Conservation (phyloP, 495 filamentous ascomycete genomes). For the Daldinia childiae region DNA sequence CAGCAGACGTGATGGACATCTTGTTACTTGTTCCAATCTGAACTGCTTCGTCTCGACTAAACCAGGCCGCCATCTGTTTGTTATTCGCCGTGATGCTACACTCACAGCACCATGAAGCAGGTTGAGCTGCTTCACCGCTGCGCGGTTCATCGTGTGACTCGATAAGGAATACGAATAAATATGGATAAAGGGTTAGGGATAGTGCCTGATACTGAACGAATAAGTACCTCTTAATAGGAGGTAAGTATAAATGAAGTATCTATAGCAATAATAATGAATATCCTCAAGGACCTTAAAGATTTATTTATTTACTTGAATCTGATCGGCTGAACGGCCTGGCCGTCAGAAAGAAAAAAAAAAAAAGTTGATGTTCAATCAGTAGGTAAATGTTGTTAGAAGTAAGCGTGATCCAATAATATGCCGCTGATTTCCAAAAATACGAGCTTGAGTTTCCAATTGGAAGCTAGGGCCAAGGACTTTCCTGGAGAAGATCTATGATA, state of each 20-base stretch:
- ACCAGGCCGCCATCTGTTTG: constrained; percentile 29
- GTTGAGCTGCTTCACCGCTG: constrained; percentile 42
- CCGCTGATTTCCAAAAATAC: constrained; percentile 37
- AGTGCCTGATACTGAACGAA: constrained; percentile 17
- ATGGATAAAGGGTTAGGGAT: neutral
- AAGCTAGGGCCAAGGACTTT: constrained; percentile 21
- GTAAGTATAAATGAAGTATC: neutral
- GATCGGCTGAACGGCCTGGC: neutral
- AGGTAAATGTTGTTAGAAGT: neutral
- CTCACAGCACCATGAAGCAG: constrained; percentile 36
- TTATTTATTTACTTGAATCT: neutral
- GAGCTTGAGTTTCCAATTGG: neutral
- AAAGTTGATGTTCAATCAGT: neutral
- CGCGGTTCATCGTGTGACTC: constrained; percentile 36
- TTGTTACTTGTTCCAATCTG: constrained; percentile 5
- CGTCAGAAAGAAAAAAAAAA: neutral
- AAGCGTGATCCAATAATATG: constrained; percentile 31
- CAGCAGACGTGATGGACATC: neutral
- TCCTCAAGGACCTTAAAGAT: neutral
- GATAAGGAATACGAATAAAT: neutral
- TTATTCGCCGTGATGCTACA: constrained; percentile 24
- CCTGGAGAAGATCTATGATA: constrained; percentile 18
- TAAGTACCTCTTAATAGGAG: neutral
- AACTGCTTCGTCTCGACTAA: neutral
- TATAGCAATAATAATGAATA: neutral